Evolutionary conservation across 805 yeast species (phyloP).

Genomic region (Hemisphaericaspora nanyangensis): DNA sequence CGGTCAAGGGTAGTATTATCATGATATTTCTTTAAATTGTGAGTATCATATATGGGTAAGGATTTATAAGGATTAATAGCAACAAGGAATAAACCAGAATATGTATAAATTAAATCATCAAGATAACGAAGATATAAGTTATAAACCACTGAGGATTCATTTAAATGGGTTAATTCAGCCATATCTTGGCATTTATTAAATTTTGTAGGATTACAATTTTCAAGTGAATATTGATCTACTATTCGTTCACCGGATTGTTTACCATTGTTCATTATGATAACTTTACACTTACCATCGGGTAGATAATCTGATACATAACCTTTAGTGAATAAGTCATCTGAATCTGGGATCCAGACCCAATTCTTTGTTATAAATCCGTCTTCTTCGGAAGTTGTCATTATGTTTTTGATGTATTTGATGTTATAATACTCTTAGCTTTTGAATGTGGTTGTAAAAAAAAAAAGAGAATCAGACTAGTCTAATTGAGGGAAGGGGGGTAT

Average conservation of each 20-base stretch:
- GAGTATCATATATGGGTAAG: slow-evolving; percentile 65
- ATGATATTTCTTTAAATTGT: slow-evolving; percentile 55
- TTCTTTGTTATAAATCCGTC: slow-evolving; percentile 31
- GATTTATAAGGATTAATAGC: slow-evolving; percentile 89
- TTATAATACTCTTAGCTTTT: no score
- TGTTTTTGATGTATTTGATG: no score
- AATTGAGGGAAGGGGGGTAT: no score
- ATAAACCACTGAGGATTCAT: slow-evolving; percentile 93
- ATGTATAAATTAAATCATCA: slow-evolving; percentile 82
- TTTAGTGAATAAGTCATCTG: slow-evolving; percentile 51
- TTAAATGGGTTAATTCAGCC: slow-evolving; percentile 91
- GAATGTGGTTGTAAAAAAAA: no score
- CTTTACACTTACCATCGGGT: slow-evolving; percentile 32
- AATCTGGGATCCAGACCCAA: slow-evolving; percentile 79
- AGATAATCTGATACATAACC: slow-evolving; percentile 53
- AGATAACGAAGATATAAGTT: slow-evolving; percentile 74
- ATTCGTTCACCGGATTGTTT: slow-evolving; percentile 21
- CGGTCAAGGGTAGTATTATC: slow-evolving; percentile 20
- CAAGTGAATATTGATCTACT: slow-evolving; percentile 42
- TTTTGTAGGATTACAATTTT: slow-evolving; percentile 80
- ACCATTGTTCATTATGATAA: slow-evolving; percentile 23
- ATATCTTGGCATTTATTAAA: slow-evolving; percentile 90
- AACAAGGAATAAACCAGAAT: slow-evolving; percentile 91
- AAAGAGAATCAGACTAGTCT: no score
- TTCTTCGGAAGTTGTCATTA: neutral